Evolutionary conservation across 1,284 basidiomycete species (phyloP), one percentile per base, ranked within the genome.

Genomic region (Pterulicium gracile): DNA sequence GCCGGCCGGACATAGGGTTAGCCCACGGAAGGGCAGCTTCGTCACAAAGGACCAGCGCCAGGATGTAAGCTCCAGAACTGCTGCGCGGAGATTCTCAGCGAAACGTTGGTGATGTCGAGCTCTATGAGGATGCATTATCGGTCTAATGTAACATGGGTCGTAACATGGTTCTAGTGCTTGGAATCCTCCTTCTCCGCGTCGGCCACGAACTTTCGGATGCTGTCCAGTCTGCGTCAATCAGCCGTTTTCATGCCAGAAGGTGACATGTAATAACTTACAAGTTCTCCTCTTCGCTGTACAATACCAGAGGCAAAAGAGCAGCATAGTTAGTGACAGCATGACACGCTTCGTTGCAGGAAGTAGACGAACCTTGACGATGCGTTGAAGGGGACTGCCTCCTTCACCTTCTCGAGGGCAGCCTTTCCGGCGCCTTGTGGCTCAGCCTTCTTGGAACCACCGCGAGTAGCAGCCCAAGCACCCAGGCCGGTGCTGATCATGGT

Each of bases 191-290:
- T 85, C 69, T 88, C 85, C 43, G 85, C 85, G 58, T 86, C 84
- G 49, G 73, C 78, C 52, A 88, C 73, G 60, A 85, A 88, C 46
- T 78, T 77, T 62, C 73, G 70, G 66, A 88, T 86, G 61, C 84
- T 88, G 68, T 69, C 56, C 52, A 70, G 60, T 68, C 68, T 73
- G 55, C 17, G 51, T 58, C 48, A 59, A 60, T 65, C 57, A 64
- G 65, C 66, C 58, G 60, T 55, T 55, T 54, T 61, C 56, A 60
- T 57, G 54, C 51, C 49, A 51, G 24, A 43, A 24, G 22, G 15
- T 39, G 43, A 47, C 24, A 46, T 44, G 15, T 47, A 45, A 43
- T 45, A 49, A 78, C 81, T 63, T 67, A 84, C 83, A 85, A 84
- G 54, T 76, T 65, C 59, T 81, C 80, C 58, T 83, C 80, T 60